Base-by-base conservation (phyloP, 1,284 basidiomycete genomes). In the Pisolithus thermaeus region DNA sequence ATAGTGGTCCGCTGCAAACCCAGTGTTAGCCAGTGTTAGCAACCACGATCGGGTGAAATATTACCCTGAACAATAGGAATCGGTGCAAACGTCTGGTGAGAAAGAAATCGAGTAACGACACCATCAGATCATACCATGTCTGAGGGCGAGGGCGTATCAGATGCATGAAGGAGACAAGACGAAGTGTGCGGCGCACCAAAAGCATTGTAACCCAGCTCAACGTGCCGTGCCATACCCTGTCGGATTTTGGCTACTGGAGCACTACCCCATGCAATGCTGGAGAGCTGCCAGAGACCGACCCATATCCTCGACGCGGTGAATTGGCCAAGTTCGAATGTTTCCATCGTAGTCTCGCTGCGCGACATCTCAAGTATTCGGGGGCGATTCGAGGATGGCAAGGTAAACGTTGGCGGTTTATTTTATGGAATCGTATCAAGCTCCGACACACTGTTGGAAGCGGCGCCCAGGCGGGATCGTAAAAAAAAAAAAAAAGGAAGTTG, bases 281-380 rank as follows among this genome's bases (percentile, higher is more conserved):
- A 90, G 36, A 91, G 77, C 58, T 91, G 89, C 88, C 88, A 91
- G 7, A 91, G 76, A 7, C 88, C 88, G 8, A 78, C 81, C 79
- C 83, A 89, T 45, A 91, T 65, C 48, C 88, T 80, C 22, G 88
- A 83, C 11, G 76, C 75, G 30, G 66, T 64, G 59, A 81, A 76
- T 4, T 79, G 75, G 4, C 87, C 87, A 7, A 90, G 74, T 42
- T 63, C 64, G 61, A 84, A 82, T 1, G 76, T 77, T 68, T 86
- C 84, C 46, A 60, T 64, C 12, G 41, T 12, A 46, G 20, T 18
- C 18, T 46, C 23, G 22, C 30, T 36, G 44, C 22, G 7, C 2
- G 37, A 45, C 18, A 35, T 27, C 18, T 46, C 9, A 20, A 30
- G 55, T 40, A 41, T 5, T 18, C 52, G 41, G 9, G 27, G 28